Percentiles rank a stretch among this genome's conserved stretches.
These are phyloP conservation scores for Benincasa hispida DNA, from an alignment of 306 rosid genomes.

Conservation along the genomic window DNA sequence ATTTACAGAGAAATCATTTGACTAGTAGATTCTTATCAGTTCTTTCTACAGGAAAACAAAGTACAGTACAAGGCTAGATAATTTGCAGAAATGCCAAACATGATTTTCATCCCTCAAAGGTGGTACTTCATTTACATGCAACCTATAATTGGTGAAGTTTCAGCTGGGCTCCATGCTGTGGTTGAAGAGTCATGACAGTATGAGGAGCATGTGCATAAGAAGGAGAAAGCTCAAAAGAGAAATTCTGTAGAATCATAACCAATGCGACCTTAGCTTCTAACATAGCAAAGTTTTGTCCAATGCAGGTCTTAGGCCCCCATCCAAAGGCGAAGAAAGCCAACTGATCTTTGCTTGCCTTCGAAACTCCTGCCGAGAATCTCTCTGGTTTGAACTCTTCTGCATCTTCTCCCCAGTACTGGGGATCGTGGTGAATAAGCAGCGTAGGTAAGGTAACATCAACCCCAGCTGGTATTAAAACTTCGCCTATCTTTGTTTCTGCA, in stretches of 20 bases:
- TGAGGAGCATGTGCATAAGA: conserved; percentile 37
- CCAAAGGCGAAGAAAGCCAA: conserved; percentile 38
- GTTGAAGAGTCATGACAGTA: conserved; percentile 36
- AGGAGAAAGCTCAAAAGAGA: conserved; percentile 34
- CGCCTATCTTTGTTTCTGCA: conserved; percentile 24
- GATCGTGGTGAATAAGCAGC: conserved; percentile 34
- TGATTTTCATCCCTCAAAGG: not conserved
- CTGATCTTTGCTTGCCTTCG: conserved; percentile 23
- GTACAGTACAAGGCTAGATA: not conserved
- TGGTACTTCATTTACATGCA: not conserved
- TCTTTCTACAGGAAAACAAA: not conserved
- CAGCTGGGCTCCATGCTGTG: conserved; percentile 43
- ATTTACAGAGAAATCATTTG: not conserved
- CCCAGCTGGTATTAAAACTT: conserved; percentile 28
- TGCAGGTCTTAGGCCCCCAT: conserved; percentile 40
- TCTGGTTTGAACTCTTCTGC: conserved; percentile 39
- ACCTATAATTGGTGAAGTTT: conserved; percentile 16
- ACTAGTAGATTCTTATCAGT: not conserved
- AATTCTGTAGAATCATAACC: conserved; percentile 28
- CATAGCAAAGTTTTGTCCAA: conserved; percentile 36
- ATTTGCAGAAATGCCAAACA: not conserved
- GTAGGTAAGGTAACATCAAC: conserved; percentile 32
- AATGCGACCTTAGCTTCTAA: conserved; percentile 33
- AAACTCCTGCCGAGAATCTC: conserved; percentile 35
- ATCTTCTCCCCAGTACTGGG: conserved; percentile 33